A percentile compares a stretch with the other conserved stretches of the same genome.
Conservation (phyloP, 768 basidiomycete genomes). For the Rhizopogon salebrosus region DNA sequence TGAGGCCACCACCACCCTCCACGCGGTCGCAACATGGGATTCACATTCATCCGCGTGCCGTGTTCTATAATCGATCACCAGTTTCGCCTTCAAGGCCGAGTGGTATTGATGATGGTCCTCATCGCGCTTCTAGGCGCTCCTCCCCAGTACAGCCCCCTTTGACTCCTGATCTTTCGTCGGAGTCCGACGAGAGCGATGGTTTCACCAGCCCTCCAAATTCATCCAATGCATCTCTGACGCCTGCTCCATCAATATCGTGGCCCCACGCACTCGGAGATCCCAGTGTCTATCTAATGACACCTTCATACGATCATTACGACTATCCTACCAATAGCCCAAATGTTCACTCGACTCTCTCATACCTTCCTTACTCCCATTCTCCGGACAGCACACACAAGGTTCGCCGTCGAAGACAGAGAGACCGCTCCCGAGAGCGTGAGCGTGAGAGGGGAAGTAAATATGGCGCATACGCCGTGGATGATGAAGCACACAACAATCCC, state of each 20-base stretch:
- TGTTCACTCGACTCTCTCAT: slow-evolving; percentile 3
- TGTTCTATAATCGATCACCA: slow-evolving; percentile 12
- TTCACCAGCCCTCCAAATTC: slow-evolving; percentile 34
- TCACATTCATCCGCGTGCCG: slow-evolving; percentile 44
- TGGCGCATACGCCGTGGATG: slow-evolving; percentile 1
- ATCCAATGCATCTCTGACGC: slow-evolving; percentile 1
- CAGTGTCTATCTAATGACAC: slow-evolving; percentile 1
- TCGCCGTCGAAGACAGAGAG: slow-evolving; percentile 10
- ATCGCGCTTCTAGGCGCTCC: slow-evolving; percentile 8
- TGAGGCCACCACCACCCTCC: slow-evolving; percentile 11
- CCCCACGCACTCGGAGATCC: slow-evolving; percentile 8
- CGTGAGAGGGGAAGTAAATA: slow-evolving; percentile 6
- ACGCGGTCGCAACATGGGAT: slow-evolving; percentile 23
- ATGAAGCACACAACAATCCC: slow-evolving; percentile 7
- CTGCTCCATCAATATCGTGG: slow-evolving; percentile 19
- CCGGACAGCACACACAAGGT: slow-evolving; percentile 6
- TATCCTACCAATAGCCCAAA: slow-evolving; percentile 1
- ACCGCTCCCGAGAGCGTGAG: slow-evolving; percentile 10
- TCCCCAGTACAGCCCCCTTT: slow-evolving; percentile 39
- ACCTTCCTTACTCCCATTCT: slow-evolving; percentile 4
- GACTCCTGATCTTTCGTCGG: slow-evolving; percentile 54
- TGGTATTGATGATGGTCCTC: slow-evolving; percentile 9
- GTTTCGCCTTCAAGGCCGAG: not conserved
- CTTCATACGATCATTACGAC: slow-evolving; percentile 1
- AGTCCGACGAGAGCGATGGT: slow-evolving; percentile 63